A percentile compares a stretch with the other conserved stretches of the same genome.
These are phyloP conservation scores for Epichloe hybrida DNA, from an alignment of 2,329 filamentous ascomycete species.

Conservation along the genomic window DNA sequence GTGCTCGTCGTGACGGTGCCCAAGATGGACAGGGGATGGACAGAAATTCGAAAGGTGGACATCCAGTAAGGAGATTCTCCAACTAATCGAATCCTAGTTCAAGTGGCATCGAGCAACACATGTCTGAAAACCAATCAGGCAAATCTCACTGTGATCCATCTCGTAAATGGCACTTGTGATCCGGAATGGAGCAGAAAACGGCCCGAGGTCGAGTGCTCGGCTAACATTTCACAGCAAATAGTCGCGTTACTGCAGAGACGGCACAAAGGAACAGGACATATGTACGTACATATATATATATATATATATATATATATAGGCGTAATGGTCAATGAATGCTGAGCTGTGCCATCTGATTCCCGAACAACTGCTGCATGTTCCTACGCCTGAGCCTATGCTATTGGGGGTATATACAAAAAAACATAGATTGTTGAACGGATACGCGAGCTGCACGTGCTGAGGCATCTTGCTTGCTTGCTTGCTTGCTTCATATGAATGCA, in stretches of 20 bases:
- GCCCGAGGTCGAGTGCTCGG: too few relatives aligned
- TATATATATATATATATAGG: too few relatives aligned
- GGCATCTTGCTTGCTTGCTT: not conserved
- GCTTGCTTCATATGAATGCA: not conserved
- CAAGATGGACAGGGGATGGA: constrained; percentile 55
- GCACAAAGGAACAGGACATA: not conserved
- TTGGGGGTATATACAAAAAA: constrained; percentile 13
- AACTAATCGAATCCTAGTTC: too few relatives aligned
- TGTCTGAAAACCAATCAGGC: too few relatives aligned
- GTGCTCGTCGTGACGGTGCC: constrained; percentile 65
- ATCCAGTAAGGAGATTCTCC: constrained; percentile 26
- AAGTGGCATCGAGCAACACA: too few relatives aligned
- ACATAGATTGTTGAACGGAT: constrained; percentile 12
- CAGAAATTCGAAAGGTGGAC: constrained; percentile 47
- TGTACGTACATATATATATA: too few relatives aligned
- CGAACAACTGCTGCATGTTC: not conserved
- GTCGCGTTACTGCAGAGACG: too few relatives aligned
- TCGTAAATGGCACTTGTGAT: too few relatives aligned
- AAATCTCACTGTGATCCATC: too few relatives aligned
- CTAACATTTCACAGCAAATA: too few relatives aligned
- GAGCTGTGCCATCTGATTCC: not conserved
- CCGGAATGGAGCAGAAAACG: too few relatives aligned
- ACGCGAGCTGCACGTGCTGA: not conserved
- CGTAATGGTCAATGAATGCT: not conserved
- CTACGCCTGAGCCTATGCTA: not conserved